These are phyloP conservation scores for Rhodotorula glutinis DNA, from an alignment of 1,284 basidiomycete genomes.

Conservation along the genomic window DNA sequence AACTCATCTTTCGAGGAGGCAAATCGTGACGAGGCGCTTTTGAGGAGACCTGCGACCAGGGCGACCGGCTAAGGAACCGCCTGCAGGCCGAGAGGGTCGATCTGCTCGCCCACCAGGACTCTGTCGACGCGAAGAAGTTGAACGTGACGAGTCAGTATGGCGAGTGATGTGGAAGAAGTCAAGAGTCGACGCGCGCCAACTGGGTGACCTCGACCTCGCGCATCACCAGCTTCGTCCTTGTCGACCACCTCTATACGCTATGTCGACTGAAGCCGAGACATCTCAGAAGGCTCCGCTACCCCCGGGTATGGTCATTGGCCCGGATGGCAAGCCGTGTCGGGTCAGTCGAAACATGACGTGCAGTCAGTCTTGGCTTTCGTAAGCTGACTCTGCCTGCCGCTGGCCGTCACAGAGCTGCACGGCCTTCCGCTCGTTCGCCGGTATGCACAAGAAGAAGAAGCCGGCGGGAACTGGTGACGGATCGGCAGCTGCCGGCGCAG, in stretches of 20 bases:
- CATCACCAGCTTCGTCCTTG: background rate
- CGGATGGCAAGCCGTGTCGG: conserved; percentile 91
- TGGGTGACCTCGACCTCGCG: background rate
- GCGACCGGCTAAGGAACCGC: conserved; percentile 13
- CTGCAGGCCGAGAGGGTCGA: background rate
- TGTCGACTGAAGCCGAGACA: background rate
- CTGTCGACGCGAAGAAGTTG: background rate
- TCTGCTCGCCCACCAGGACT: conserved; percentile 15
- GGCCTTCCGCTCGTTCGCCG: conserved; percentile 39
- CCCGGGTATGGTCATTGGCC: conserved; percentile 73
- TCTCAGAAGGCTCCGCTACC: conserved; percentile 4
- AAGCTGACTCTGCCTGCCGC: conserved; percentile 1
- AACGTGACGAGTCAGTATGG: conserved; percentile 4
- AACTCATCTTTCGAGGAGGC: conserved; percentile 6
- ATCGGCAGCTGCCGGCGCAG: background rate
- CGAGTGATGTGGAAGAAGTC: background rate
- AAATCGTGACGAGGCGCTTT: background rate
- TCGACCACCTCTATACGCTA: background rate
- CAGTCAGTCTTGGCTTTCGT: background rate
- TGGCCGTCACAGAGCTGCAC: conserved; percentile 28
- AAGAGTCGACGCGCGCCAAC: background rate
- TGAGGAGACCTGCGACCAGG: background rate
- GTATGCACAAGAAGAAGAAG: conserved; percentile 39
- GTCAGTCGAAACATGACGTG: conserved; percentile 57
- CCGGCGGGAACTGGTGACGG: conserved; percentile 24